These are phyloP conservation scores for Pseudogymnoascus pannorum DNA, from an alignment of 2,329 filamentous ascomycete species.

Conservation along the genomic window DNA sequence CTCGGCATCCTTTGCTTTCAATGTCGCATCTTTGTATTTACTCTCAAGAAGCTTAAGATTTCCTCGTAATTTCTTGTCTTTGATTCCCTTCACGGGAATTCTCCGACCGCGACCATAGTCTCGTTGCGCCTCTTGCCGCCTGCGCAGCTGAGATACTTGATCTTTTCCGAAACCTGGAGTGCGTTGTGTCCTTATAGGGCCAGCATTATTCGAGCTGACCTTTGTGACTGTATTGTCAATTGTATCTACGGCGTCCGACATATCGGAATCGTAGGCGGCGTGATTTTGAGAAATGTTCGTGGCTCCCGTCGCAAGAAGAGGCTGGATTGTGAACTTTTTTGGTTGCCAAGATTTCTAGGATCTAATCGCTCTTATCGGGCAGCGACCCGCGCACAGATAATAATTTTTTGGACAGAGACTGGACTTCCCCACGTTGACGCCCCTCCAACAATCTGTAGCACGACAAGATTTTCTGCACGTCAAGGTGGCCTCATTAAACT, in stretches of 20 bases:
- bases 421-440: constrained; percentile 4
- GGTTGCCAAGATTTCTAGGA: constrained; percentile 8
- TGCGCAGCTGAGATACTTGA: constrained; percentile 32
- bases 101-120: constrained; percentile 78
- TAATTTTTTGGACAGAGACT: constrained; percentile 10
- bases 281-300: neutral
- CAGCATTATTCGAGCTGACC: constrained; percentile 43
- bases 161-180: constrained; percentile 38
- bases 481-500: constrained; percentile 55
- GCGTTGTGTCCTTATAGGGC: constrained; percentile 41
- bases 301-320: neutral
- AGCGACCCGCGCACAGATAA: constrained; percentile 9
- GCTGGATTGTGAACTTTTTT: constrained; percentile 10
- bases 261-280: constrained; percentile 3
- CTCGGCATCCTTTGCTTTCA: constrained; percentile 90
- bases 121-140: constrained; percentile 57
- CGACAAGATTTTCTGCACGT: constrained; percentile 8
- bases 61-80: constrained; percentile 81
- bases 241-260: constrained; percentile 17
- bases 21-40: constrained; percentile 72
- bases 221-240: constrained; percentile 11
- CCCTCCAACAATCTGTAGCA: neutral
- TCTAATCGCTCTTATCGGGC: constrained; percentile 11
- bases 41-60: constrained; percentile 72
- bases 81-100: constrained; percentile 65